Conservation (phyloP, 768 basidiomycete species). For the Floccularia luteovirens region DNA sequence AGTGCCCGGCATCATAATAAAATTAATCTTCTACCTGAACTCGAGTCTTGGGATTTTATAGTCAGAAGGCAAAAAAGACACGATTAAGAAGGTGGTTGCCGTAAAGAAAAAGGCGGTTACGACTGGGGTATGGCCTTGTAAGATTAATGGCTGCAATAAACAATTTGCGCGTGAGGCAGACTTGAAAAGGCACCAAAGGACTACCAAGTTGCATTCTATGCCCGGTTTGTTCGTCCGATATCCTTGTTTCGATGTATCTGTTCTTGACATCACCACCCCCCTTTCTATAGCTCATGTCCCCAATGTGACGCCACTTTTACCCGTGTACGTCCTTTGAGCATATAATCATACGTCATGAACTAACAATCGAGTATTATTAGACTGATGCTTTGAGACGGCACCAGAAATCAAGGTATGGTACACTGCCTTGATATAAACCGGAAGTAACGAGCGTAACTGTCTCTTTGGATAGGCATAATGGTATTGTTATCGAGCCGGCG, state of each 20-base stretch:
- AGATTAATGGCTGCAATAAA: slow-evolving; percentile 76
- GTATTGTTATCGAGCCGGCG: slow-evolving; percentile 50
- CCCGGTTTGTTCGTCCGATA: slow-evolving; percentile 55
- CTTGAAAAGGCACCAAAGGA: slow-evolving; percentile 74
- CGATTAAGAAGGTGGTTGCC: slow-evolving; percentile 14
- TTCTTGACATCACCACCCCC: slow-evolving; percentile 3
- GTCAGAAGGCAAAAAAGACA: slow-evolving; percentile 20
- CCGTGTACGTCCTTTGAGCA: slow-evolving; percentile 39
- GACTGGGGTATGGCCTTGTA: slow-evolving; percentile 68
- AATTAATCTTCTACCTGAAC: not conserved
- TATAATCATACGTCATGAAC: not conserved
- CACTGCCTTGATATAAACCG: no score
- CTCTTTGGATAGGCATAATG: slow-evolving; percentile 47
- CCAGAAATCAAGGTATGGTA: slow-evolving; percentile 63
- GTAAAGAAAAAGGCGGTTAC: slow-evolving; percentile 39
- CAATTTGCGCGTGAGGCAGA: slow-evolving; percentile 80
- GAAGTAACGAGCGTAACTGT: slow-evolving; percentile 3
- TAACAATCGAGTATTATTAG: slow-evolving; percentile 22
- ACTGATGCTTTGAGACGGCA: slow-evolving; percentile 78
- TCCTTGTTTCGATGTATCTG: slow-evolving; percentile 6
- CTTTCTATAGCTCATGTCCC: slow-evolving; percentile 50
- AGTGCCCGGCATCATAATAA: slow-evolving; percentile 8
- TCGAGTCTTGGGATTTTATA: slow-evolving; percentile 3
- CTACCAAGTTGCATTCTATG: slow-evolving; percentile 69
- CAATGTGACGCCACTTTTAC: slow-evolving; percentile 80